Evolutionary conservation across 176 grass and related monocot genomes (phyloP).

Genomic region (Carex pumila): DNA sequence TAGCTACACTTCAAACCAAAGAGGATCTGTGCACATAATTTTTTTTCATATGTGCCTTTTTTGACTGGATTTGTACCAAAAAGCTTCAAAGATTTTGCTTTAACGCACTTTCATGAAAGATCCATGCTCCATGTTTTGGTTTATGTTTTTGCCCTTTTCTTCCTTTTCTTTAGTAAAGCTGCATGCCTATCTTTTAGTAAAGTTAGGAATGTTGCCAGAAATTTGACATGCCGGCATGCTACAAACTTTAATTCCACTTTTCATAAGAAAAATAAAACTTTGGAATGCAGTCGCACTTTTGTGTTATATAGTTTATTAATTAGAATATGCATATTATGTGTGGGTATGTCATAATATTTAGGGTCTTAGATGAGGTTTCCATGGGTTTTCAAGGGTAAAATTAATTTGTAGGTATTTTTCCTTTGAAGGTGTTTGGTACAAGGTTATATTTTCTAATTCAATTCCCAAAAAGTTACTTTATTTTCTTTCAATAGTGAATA

Average conservation of each 20-base stretch:
- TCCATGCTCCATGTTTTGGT: conserved; percentile 3
- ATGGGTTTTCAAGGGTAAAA: no score
- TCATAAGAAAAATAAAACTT: neutral
- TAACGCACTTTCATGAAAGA: conserved; percentile 18
- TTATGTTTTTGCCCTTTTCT: neutral
- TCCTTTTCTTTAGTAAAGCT: conserved; percentile 14
- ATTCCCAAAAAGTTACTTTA: no score
- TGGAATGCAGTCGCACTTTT: neutral
- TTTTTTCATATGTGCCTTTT: neutral
- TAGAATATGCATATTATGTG: no score
- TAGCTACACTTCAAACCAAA: neutral
- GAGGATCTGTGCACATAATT: neutral
- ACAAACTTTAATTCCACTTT: conserved; percentile 11
- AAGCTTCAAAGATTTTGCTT: conserved; percentile 21
- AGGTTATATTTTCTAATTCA: no score
- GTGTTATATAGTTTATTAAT: neutral
- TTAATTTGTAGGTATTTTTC: no score
- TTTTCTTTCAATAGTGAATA: no score
- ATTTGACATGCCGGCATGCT: neutral
- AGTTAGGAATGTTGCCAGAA: conserved; percentile 11
- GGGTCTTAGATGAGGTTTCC: no score
- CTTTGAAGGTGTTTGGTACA: no score
- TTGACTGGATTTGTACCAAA: conserved; percentile 1
- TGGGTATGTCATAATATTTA: no score
- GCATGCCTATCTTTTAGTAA: conserved; percentile 24